Evolutionary conservation across 805 yeast genomes (phyloP), one percentile per base, ranked within the genome.

Genomic region (Blastobotrys mokoenaii): DNA sequence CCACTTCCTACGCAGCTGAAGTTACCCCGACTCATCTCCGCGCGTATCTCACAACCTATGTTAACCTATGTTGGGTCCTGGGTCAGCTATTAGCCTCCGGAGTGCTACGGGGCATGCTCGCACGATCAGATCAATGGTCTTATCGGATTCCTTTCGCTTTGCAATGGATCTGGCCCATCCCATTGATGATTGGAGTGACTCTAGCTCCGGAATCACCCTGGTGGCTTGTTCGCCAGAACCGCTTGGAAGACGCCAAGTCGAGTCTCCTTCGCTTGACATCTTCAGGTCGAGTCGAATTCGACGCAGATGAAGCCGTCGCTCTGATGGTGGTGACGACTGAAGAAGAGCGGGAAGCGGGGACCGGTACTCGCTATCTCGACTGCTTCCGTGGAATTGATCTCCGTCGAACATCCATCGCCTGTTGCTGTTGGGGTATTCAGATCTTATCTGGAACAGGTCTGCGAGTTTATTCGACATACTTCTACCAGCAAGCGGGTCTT

Each of bases 71-170:
- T 54, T 76, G 77, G 77, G 71, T 70, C 33, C 56, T 73, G 49
- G 84, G 84, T 35, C 82, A 77, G 56, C 63, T 79, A 31, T 61
- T 78, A 44, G 67, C 77, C 9, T 60, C 77, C 8, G 80, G 83
- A 46, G 72, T 79, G 14, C 61, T 69, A 52, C 67, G 64, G 50
- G 74, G 73, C 69, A 74, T 77, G 74, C 58, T 74, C 38, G 48
- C 40, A 50, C 25, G 30, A 14, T 49, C 48, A 2, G 48, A 61
- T 27, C 56, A 66, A 17, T 53, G 68, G 65, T 69, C 77, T 6
- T 79, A 74, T 57, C 64, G 71, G 43, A 64, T 76, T 36, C 81
- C 82, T 7, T 75, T 73, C 55, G 81, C 77, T 2, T 48, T 77
- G 11, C 83, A 78, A 61, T 78, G 82, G 82, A 61, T 67, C 2